Evolutionary conservation across 225 moss, liverwort and hornwort genomes (phyloP).

Genomic region (Polytrichum formosum): DNA sequence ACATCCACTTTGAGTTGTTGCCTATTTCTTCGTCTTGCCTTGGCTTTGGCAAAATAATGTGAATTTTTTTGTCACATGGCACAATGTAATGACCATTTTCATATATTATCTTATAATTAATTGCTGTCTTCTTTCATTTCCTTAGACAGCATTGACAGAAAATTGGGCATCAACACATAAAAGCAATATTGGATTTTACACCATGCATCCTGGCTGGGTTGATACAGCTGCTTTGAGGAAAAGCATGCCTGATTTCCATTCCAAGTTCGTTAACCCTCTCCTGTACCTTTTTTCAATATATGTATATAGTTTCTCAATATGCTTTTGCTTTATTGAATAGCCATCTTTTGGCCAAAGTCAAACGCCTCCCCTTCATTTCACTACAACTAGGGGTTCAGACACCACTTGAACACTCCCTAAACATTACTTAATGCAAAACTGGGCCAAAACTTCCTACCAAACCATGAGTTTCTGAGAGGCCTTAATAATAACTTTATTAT

Average conservation of each 20-base stretch:
- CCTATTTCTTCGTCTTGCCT: no score
- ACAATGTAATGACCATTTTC: not conserved
- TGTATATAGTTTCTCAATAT: no score
- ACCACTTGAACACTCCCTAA: no score
- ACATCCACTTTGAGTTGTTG: not conserved
- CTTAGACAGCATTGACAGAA: slow-evolving; percentile 69
- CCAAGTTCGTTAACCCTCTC: slow-evolving; percentile 32
- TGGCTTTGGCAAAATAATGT: no score
- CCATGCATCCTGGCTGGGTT: slow-evolving; percentile 86
- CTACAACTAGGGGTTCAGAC: no score
- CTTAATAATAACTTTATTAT: not conserved
- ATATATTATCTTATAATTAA: not conserved
- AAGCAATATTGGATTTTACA: slow-evolving; percentile 56
- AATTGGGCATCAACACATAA: slow-evolving; percentile 63
- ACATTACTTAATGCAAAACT: no score
- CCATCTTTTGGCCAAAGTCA: no score
- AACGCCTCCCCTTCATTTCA: no score
- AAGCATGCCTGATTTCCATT: slow-evolving; percentile 64
- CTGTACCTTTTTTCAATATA: no score
- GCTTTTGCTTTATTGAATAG: no score
- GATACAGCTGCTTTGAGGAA: slow-evolving; percentile 45
- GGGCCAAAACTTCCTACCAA: no score
- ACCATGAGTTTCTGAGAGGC: no score
- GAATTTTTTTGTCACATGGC: not conserved
- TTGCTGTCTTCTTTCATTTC: not conserved